Percentiles rank a stretch among this genome's conserved stretches.
These are phyloP conservation scores for Kodamaea restingae DNA, from an alignment of 805 yeast genomes.

Conservation along the genomic window DNA sequence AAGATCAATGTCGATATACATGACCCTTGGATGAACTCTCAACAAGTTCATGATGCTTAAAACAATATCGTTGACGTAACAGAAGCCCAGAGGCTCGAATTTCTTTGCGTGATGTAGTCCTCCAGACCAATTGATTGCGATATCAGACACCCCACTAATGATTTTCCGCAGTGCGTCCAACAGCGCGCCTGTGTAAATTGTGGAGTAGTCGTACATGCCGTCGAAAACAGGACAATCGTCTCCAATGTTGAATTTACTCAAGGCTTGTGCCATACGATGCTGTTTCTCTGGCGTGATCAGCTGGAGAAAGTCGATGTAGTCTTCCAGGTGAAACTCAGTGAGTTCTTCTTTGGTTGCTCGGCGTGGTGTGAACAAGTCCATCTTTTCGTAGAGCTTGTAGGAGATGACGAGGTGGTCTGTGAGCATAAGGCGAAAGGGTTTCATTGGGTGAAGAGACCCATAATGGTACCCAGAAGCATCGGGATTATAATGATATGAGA, in stretches of 20 bases:
- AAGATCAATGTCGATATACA: conserved; percentile 90
- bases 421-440: conserved; percentile 88
- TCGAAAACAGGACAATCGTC: conserved; percentile 95
- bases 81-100: conserved; percentile 90
- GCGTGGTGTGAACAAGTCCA: conserved; percentile 86
- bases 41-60: conserved; percentile 79
- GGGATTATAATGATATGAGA: conserved; percentile 86
- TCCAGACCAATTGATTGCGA: conserved; percentile 95
- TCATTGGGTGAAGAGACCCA: conserved; percentile 97
- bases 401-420: conserved; percentile 88
- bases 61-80: conserved; percentile 93
- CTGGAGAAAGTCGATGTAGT: conserved; percentile 74
- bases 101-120: conserved; percentile 97
- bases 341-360: conserved; percentile 80
- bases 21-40: conserved; percentile 85
- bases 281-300: conserved; percentile 73
- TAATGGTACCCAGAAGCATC: conserved; percentile 78
- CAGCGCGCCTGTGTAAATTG: conserved; percentile 89
- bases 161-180: conserved; percentile 88
- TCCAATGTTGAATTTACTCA: conserved; percentile 68
- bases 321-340: conserved; percentile 78
- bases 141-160: conserved; percentile 82
- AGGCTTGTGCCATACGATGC: conserved; percentile 44
- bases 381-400: conserved; percentile 79
- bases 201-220: conserved; percentile 87